Evolutionary conservation across 257 asterid genomes (phyloP).

Genomic region (Solanum boliviense): DNA sequence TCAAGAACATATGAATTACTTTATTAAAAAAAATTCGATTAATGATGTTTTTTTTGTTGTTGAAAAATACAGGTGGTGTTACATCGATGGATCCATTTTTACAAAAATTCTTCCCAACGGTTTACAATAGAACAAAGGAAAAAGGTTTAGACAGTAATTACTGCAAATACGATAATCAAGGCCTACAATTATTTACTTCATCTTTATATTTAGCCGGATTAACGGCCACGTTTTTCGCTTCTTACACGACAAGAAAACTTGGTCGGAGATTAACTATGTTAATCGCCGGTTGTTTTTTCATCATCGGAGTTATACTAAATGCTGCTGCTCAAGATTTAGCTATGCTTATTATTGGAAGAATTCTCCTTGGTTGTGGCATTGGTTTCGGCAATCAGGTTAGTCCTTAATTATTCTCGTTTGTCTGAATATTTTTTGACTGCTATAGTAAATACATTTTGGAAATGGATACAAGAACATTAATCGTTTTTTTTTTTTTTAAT

Average conservation of each 20-base stretch:
- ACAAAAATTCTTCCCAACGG: conserved; percentile 67
- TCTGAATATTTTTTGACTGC: neutral
- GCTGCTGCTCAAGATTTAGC: conserved; percentile 73
- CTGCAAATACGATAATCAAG: conserved; percentile 87
- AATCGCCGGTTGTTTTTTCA: conserved; percentile 68
- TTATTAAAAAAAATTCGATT: too few species aligned
- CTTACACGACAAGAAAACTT: conserved; percentile 66
- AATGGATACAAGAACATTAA: too few species aligned
- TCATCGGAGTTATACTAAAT: conserved; percentile 46
- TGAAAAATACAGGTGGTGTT: conserved; percentile 53
- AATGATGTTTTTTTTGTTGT: neutral
- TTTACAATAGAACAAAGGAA: conserved; percentile 22
- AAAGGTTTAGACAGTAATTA: conserved; percentile 39
- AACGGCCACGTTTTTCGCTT: conserved; percentile 76
- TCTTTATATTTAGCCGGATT: conserved; percentile 78
- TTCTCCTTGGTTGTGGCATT: conserved; percentile 77
- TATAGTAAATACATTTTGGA: neutral
- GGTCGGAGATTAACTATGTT: conserved; percentile 69
- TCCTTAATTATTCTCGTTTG: neutral
- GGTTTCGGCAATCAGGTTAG: conserved; percentile 87
- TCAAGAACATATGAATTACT: too few species aligned
- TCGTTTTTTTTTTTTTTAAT: too few species aligned
- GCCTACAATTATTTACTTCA: conserved; percentile 77
- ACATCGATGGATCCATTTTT: conserved; percentile 60
- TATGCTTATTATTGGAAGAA: conserved; percentile 84